Base-by-base conservation (phyloP, 2,329 filamentous ascomycete species). In the Fonsecaea nubica region DNA sequence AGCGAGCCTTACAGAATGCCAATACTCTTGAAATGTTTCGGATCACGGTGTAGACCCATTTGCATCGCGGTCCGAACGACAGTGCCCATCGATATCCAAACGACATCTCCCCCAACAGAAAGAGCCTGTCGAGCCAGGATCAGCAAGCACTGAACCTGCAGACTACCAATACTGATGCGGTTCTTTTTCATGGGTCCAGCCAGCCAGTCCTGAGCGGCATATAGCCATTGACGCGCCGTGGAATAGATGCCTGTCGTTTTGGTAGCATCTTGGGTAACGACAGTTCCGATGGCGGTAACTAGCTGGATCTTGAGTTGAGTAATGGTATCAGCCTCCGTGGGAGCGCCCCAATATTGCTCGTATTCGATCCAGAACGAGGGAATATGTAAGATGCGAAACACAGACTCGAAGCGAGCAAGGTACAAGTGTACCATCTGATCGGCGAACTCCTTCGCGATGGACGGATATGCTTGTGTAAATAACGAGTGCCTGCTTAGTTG, bases 151-250 rank as follows among this genome's bases (percentile, higher is more conserved):
- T 77, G 67, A 1, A 76, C 70, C 63, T 80, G 79, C 2, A 80
- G 61, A 1, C 76, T 76, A 42, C 71, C 72, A 15, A 79, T 52
- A 42, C 70, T 73, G 6, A 73, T 57, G 0, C 73, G 71, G 13
- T 72, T 65, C 40, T 78, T 77, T 50, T 76, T 73, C 18, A 75
- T 72, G 4, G 78, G 77, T 0, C 76, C 77, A 1, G 72, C 67
- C 0, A 79, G 71, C 78, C 78, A 80, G 64, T 72, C 74, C 56
- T 80, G 76, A 5, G 74, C 74, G 1, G 73, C 72, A 70, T 77
- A 73, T 4, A 77, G 69, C 76, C 76, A 76, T 45, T 60, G 62
- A 15, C 40, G 21, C 21, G 42, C 63, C 52, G 38, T 62, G 13
- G 30, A 30, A 10, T 38, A 56, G 25, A 64, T 48, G 8, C 4